Base-by-base conservation (phyloP, 768 basidiomycete species). In the Austroboletus eburneus region DNA sequence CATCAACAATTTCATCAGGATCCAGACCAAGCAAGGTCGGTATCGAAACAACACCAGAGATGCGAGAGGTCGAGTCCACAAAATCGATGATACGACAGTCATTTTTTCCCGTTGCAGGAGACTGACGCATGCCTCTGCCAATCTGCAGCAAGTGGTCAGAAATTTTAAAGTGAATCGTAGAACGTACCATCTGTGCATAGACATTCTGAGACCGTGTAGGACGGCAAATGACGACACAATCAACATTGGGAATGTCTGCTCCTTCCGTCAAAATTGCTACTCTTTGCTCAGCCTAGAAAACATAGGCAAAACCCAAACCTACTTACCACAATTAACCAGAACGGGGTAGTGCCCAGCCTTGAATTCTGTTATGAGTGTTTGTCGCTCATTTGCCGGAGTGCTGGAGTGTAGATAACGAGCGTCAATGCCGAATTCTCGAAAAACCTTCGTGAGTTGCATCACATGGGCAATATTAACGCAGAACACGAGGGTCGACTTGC, bases 71-170 rank as follows among this genome's bases (percentile, higher is more conserved):
- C 32, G 79, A 85, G 59, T 94, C 91, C 14, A 93, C 91, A 52
- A 96, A 87, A 62, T 98, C 94, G 52, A 98, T 87, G 48, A 97
- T 81, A 12, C 77, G 81, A 63, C 94, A 97, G 59, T 95, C 81
- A 37, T 62, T 54, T 65, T 98, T 98, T 42, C 82, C 87, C 0
- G 88, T 91, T 8, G 61, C 61, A 9, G 89, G 87, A 3, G 89
- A 93, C 24, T 87, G 75, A 49, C 94, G 75, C 80, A 97, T 87
- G 21, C 94, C 94, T 47, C 94, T 78, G 4, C 94, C 94, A 49
- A 97, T 90, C 91, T 93, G 41, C n/a, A 39, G 27, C 24, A 34
- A 38, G 10, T 45, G 35, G n/a, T 46, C n/a, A 42, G 39, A 23
- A 30, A 47, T 29, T 10, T 16, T 35, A 16, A 45, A 38, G 23